phyloP scores from a whole-genome alignment of 352 stramenopile species.

The Thalassiosira pacifica region DNA sequence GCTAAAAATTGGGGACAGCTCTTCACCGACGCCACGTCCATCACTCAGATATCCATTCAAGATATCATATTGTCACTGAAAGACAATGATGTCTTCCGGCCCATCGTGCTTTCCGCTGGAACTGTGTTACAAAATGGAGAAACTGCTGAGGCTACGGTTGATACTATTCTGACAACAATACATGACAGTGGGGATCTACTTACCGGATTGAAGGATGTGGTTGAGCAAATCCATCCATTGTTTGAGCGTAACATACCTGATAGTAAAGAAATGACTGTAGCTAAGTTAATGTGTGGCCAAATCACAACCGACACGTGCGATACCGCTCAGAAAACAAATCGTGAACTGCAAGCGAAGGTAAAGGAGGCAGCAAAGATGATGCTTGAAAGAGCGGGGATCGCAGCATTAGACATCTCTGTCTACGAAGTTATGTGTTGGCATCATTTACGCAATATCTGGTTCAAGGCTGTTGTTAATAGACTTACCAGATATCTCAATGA shows the following conservation, averaged over 20 bases:
- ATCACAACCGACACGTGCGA: conserved; percentile 24
- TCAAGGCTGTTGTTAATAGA: conserved; percentile 1
- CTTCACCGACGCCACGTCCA: conserved; percentile 22
- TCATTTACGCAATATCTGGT: conserved; percentile 31
- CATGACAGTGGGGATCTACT: background rate
- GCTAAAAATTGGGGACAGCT: conserved; percentile 5
- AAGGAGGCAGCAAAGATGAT: background rate
- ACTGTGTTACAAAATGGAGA: background rate
- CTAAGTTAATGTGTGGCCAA: background rate
- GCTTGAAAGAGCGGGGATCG: background rate
- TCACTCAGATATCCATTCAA: conserved; percentile 6
- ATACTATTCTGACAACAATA: background rate
- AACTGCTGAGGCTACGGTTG: background rate
- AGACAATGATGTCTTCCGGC: conserved; percentile 2
- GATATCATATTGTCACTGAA: conserved; percentile 1
- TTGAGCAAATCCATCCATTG: background rate
- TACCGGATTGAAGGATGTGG: background rate
- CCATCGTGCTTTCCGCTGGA: conserved; percentile 6
- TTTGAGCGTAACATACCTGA: conserved; percentile 29
- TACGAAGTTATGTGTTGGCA: conserved; percentile 2
- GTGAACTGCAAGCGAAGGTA: background rate
- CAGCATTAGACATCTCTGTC: background rate
- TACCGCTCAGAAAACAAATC: background rate
- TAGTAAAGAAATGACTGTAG: conserved; percentile 16
- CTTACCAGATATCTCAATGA: conserved; percentile 15